Evolutionary conservation across 2,329 filamentous ascomycete genomes (phyloP).

Genomic region (Apiospora malaysiana): DNA sequence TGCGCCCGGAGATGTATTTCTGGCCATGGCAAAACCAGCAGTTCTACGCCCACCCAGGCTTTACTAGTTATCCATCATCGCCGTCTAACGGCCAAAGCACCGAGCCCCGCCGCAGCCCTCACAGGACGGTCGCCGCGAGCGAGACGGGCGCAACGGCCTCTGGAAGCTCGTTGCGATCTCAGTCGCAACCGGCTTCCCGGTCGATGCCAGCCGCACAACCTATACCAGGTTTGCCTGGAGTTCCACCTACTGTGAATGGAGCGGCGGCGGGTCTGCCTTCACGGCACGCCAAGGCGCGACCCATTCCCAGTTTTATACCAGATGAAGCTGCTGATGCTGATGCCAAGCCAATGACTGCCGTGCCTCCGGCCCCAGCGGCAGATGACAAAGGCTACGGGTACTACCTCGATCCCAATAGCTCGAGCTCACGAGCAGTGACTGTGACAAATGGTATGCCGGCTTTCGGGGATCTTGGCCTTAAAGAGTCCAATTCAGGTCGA

Average conservation of each 20-base stretch:
- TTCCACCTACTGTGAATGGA: conserved; percentile 44
- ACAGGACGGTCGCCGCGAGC: conserved; percentile 57
- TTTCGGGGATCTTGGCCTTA: conserved; percentile 53
- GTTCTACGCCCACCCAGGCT: conserved; percentile 56
- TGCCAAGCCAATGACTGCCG: conserved; percentile 43
- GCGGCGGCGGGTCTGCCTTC: conserved; percentile 40
- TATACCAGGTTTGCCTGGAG: conserved; percentile 37
- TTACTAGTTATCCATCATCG: conserved; percentile 62
- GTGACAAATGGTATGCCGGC: conserved; percentile 48
- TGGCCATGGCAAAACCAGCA: conserved; percentile 46
- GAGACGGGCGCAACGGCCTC: conserved; percentile 55
- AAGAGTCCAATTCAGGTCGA: conserved; percentile 44
- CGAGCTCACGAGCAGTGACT: conserved; percentile 33
- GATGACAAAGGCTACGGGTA: conserved; percentile 53
- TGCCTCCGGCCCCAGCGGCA: conserved; percentile 52
- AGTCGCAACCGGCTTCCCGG: conserved; percentile 69
- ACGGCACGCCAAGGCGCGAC: conserved; percentile 54
- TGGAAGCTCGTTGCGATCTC: conserved; percentile 65
- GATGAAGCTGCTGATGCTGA: conserved; percentile 57
- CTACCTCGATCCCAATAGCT: conserved; percentile 41
- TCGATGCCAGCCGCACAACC: conserved; percentile 42
- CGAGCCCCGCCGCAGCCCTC: conserved; percentile 63
- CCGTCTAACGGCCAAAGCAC: conserved; percentile 53
- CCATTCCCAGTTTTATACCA: conserved; percentile 61
- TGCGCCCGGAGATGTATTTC: conserved; percentile 62